These are phyloP conservation scores for Agrocybe pediades DNA, from an alignment of 768 basidiomycete genomes.

Conservation along the genomic window DNA sequence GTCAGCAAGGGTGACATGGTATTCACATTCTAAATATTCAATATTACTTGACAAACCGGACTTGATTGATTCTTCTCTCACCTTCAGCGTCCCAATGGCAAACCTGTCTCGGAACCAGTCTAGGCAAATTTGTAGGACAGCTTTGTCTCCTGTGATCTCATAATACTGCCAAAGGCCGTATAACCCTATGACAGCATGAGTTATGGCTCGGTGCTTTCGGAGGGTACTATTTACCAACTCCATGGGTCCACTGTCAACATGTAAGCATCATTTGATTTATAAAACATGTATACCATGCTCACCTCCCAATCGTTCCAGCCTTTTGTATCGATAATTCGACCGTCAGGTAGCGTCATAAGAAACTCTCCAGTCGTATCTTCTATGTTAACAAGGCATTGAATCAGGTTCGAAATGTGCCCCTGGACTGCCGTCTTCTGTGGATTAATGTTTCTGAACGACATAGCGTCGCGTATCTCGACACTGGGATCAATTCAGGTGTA, in stretches of 20 bases:
- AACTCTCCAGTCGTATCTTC: conserved; percentile 55
- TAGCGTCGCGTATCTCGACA: conserved; percentile 5
- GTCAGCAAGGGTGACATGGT: conserved; percentile 56
- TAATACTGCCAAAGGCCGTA: conserved; percentile 43
- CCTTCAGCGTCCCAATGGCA: conserved; percentile 51
- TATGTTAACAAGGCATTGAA: conserved; percentile 50
- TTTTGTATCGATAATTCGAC: conserved; percentile 56
- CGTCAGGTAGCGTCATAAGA: conserved; percentile 48
- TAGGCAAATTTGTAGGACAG: conserved; percentile 40
- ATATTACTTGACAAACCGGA: too few species aligned
- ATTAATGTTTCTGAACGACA: conserved; percentile 35
- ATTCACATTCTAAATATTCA: conserved; percentile 65
- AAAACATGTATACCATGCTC: conserved; percentile 2
- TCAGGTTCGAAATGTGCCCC: conserved; percentile 34
- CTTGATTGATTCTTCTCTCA: conserved; percentile 18
- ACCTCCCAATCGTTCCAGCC: conserved; percentile 63
- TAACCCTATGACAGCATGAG: conserved; percentile 26
- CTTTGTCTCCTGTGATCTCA: conserved; percentile 39
- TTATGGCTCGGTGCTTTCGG: not conserved
- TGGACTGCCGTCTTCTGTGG: conserved; percentile 26
- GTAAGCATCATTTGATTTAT: not conserved
- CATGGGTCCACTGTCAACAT: conserved; percentile 41
- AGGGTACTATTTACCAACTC: conserved; percentile 31
- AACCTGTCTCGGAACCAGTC: conserved; percentile 54
- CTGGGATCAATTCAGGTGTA: not conserved